phyloP scores from a whole-genome alignment of 169 alveolate genomes.

The Neospora caninum region DNA sequence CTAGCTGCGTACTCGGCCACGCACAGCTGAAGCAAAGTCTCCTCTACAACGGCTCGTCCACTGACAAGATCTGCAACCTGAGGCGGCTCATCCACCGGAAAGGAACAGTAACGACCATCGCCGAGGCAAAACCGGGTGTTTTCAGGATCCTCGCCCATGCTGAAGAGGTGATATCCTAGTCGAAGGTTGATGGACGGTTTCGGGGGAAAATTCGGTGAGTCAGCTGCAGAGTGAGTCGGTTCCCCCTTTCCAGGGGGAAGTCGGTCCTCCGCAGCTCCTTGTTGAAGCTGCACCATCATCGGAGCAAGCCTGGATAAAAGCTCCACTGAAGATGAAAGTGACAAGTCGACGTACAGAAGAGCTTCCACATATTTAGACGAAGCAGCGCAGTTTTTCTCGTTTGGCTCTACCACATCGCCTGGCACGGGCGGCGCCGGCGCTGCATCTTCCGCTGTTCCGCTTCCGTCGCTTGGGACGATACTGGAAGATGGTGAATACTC shows the following conservation, averaged over 20 bases:
- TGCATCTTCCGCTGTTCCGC: neutral
- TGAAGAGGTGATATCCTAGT: constrained; percentile 14
- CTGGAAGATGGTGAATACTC: neutral
- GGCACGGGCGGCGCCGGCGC: neutral
- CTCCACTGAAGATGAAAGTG: neutral
- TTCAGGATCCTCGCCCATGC: neutral
- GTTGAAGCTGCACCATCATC: neutral
- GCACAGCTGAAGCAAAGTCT: constrained; percentile 37
- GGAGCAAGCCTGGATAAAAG: constrained; percentile 18
- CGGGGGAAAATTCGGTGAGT: neutral
- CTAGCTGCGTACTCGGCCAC: constrained; percentile 12
- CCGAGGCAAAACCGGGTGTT: neutral
- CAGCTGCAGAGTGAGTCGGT: neutral
- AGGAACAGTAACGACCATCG: constrained; percentile 18
- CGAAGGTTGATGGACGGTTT: neutral
- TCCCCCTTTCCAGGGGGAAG: neutral
- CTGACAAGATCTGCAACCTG: neutral
- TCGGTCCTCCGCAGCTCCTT: neutral
- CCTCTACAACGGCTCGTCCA: constrained; percentile 20
- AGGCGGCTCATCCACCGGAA: constrained; percentile 18
- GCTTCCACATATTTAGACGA: neutral
- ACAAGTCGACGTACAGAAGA: constrained; percentile 1
- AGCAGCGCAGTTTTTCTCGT: neutral
- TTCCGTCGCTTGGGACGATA: neutral
- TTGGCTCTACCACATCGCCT: neutral